Evolutionary conservation across 139 green algal genomes (phyloP), one percentile per base, ranked within the genome.

Genomic region (Eudorina sp.): DNA sequence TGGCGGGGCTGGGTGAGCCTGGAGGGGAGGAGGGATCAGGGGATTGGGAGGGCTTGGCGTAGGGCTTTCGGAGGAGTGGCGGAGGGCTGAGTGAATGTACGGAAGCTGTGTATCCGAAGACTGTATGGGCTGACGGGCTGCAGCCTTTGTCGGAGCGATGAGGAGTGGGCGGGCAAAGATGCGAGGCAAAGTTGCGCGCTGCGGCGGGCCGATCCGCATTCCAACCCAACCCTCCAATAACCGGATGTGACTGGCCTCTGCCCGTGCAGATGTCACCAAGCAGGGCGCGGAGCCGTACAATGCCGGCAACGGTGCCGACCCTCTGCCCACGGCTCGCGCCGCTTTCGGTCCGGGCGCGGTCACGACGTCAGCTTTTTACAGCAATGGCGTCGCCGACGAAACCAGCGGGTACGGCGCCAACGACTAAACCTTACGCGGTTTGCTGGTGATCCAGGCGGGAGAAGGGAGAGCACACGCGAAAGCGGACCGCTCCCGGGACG

Each of bases 1-100:
- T 88, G 66, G 82, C 82, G 46, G 82, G 82, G 27, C 82, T 88
- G 82, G 82, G 80, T 86, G 62, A 46, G 80, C 8, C 14, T 31
- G 2, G 31, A 18, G 48, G 34, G 75, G 0, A 16, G 73, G 40
- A 11, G 3, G 19, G 69, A 21, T 13, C 3, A 25, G 41, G 41
- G 41, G 41, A 6, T 53, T 25, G 23, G 2, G 31, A 29, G 66
- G 66, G n/a, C n/a, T n/a, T n/a, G n/a, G n/a, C n/a, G n/a, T n/a
- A n/a, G n/a, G n/a, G n/a, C n/a, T n/a, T n/a, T n/a, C n/a, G n/a
- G n/a, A n/a, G n/a, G n/a, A n/a, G n/a, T n/a, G n/a, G n/a, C n/a
- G n/a, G n/a, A n/a, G n/a, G n/a, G n/a, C n/a, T n/a, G n/a, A n/a
- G n/a, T n/a, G n/a, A n/a, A n/a, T n/a, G n/a, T n/a, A n/a, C n/a